Conservation (phyloP, 805 yeast species). For the Cyberlindnera suaveolens region DNA sequence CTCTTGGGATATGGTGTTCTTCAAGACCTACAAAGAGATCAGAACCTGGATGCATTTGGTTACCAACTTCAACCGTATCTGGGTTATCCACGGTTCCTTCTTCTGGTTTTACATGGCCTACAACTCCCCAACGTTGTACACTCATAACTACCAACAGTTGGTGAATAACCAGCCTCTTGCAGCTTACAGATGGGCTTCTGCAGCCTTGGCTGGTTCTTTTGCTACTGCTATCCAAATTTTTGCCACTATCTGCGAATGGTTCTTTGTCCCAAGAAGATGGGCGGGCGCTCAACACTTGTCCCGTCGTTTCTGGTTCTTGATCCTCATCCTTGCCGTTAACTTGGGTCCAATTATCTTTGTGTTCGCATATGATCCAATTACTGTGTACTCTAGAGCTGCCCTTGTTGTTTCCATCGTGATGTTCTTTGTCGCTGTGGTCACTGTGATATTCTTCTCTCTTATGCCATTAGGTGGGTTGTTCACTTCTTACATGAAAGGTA, state of each 20-base stretch:
- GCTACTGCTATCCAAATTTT: slow-evolving; percentile 75
- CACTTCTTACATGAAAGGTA: slow-evolving; percentile 84
- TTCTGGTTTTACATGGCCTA: slow-evolving; percentile 96
- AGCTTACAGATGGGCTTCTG: slow-evolving; percentile 88
- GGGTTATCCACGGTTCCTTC: slow-evolving; percentile 86
- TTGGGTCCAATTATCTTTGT: slow-evolving; percentile 84
- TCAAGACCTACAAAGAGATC: slow-evolving; percentile 91
- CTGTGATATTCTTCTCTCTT: slow-evolving; percentile 78
- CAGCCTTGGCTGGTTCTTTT: slow-evolving; percentile 86
- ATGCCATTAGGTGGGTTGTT: slow-evolving; percentile 97
- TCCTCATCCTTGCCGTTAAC: slow-evolving; percentile 60
- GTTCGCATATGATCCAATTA: slow-evolving; percentile 71
- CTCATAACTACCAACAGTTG: slow-evolving; percentile 78
- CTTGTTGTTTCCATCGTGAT: slow-evolving; percentile 76
- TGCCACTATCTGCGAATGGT: slow-evolving; percentile 92
- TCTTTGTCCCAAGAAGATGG: slow-evolving; percentile 96
- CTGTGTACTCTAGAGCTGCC: slow-evolving; percentile 64
- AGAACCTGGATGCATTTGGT: slow-evolving; percentile 97
- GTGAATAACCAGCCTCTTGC: slow-evolving; percentile 82
- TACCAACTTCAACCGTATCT: slow-evolving; percentile 95
- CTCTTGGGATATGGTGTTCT: slow-evolving; percentile 85
- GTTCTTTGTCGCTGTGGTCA: slow-evolving; percentile 81
- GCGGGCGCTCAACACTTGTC: slow-evolving; percentile 97
- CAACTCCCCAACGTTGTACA: slow-evolving; percentile 87
- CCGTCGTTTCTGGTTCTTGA: slow-evolving; percentile 76